Evolutionary conservation across 2,329 filamentous ascomycete species (phyloP), one percentile per base, ranked within the genome.

Genomic region (Aspergillus tamarii): DNA sequence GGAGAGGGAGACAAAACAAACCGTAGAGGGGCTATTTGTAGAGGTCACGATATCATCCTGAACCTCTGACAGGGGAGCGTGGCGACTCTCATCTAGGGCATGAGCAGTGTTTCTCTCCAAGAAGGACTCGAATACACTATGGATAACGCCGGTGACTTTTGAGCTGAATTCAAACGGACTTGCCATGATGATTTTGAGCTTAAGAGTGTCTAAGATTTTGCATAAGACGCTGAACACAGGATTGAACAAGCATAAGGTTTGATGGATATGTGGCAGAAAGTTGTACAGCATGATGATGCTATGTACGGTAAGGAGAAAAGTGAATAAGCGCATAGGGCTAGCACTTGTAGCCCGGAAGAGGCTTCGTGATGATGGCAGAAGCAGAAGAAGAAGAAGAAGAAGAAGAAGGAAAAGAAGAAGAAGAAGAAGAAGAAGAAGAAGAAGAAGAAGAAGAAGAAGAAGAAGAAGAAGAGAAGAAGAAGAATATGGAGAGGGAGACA

Each of bases 61-160:
- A 14, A 34, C 48, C 28, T 52, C 19, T 32, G n/a, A 16, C n/a
- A 16, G 21, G 36, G 39, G 43, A 30, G 70, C 71, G 61, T 76
- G 74, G 8, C 63, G 55, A 36, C 68, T 70, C 7, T 70, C 67
- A 11, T 65, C 62, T 11, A 70, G 64, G 23, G 59, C 46, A 14
- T 63, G 56, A 23, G 28, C 48, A 26, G 66, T 56, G 4, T 55
- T 55, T 23, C 26, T 48, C 4, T 65, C 61, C 41, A 64, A 57
- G n/a, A 69, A 45, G 12, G 58, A 45, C 28, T 64, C 67, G n/a
- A 68, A 50, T 11, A 65, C 66, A 9, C 58, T 57, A 48, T 64
- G 57, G 43, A 69, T 63, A 9, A 68, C 57, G 5, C 52, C 39
- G 2, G 64, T 64, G 46, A 69, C 45, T 26, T 57, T 56, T 19